Evolutionary conservation across 2,329 filamentous ascomycete species (phyloP).

Genomic region (Trichoderma sp.): DNA sequence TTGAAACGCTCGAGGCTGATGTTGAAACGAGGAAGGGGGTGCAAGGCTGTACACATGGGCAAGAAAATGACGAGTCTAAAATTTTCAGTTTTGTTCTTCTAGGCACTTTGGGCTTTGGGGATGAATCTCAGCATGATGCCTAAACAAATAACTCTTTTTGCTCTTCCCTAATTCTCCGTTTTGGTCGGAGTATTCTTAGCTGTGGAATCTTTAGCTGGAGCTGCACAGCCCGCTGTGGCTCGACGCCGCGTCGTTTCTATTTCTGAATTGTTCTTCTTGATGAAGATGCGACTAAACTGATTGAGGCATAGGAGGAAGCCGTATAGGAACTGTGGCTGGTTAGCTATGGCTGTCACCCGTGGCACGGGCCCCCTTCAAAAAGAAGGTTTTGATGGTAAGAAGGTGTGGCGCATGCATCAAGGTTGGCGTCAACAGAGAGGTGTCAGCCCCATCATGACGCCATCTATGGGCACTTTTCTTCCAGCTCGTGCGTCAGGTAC

Average conservation of each 20-base stretch:
- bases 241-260: constrained; percentile 19
- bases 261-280: not conserved
- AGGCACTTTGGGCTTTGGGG: not conserved
- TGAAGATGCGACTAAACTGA: not conserved
- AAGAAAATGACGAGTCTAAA: not conserved
- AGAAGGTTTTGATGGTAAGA: not conserved
- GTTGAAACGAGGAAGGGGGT: constrained; percentile 17
- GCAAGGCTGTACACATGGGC: not conserved
- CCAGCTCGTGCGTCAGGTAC: not conserved
- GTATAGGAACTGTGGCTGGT: constrained; percentile 11
- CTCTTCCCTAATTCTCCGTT: not conserved
- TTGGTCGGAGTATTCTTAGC: not conserved
- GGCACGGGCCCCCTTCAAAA: not conserved
- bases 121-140: not conserved
- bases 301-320: not conserved
- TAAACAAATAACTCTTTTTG: not conserved
- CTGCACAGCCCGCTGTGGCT: constrained; percentile 9
- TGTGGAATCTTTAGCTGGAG: not conserved
- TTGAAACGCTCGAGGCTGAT: constrained; percentile 20
- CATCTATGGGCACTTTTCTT: not conserved
- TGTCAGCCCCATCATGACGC: constrained; percentile 16
- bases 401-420: constrained; percentile 9
- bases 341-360: not conserved
- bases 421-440: not conserved
- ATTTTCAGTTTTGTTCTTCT: not conserved